Evolutionary conservation across 495 filamentous ascomycete species (phyloP).

Genomic region (Sphaerosporella brunnea): DNA sequence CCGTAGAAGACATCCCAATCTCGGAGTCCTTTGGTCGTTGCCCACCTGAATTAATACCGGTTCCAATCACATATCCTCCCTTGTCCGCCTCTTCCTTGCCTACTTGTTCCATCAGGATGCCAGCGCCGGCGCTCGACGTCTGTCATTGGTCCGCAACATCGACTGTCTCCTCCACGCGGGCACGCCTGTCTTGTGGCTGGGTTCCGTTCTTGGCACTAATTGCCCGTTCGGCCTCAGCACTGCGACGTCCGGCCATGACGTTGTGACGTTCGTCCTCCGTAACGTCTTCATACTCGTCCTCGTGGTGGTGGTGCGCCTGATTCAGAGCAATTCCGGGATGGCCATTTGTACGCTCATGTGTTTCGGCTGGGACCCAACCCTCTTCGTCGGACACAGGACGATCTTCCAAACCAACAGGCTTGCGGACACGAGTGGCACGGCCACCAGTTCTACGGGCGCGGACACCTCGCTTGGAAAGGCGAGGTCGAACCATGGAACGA

Average conservation of each 20-base stretch:
- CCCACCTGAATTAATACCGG: not conserved
- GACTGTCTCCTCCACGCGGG: conserved; percentile 13
- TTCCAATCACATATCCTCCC: not conserved
- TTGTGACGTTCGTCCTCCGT: conserved; percentile 32
- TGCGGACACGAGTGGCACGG: conserved; percentile 39
- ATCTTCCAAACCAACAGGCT: conserved; percentile 76
- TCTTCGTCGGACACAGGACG: conserved; percentile 67
- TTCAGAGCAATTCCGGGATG: conserved; percentile 16
- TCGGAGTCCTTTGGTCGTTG: not conserved
- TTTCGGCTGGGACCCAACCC: conserved; percentile 64
- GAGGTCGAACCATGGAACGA: conserved; percentile 71
- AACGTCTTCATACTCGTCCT: conserved; percentile 39
- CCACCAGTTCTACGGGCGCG: conserved; percentile 60
- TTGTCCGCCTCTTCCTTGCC: not conserved
- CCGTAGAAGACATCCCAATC: not conserved
- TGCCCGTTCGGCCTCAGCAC: not conserved
- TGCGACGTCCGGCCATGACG: conserved; percentile 3
- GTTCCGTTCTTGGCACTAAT: not conserved
- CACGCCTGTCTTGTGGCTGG: not conserved
- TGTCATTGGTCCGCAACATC: conserved; percentile 21
- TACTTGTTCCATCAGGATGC: too few species aligned
- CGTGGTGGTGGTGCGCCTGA: conserved; percentile 37
- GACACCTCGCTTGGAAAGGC: conserved; percentile 68
- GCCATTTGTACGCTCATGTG: conserved; percentile 39
- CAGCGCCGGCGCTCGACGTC: conserved; percentile 15